Evolutionary conservation across 129 eudicot genomes (phyloP), one percentile per base, ranked within the genome.

Genomic region (Tagetes erecta): DNA sequence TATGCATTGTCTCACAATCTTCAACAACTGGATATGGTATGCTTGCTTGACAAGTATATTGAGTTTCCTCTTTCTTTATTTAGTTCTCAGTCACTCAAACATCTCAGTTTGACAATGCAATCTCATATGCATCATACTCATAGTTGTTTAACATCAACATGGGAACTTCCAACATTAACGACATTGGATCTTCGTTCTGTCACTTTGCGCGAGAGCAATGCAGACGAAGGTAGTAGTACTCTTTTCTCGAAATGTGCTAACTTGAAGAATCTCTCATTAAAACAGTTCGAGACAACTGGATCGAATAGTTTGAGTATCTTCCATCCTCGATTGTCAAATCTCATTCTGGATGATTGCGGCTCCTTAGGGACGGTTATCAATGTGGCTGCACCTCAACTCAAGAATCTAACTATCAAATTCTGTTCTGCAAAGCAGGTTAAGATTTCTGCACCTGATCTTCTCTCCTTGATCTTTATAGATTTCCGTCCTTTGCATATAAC

Each of bases 161-260:
- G 67, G 73, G 72, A 75, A 13, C 51, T 38, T 27, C 67, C 73
- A 40, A 52, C 55, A 0, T 52, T 75, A 40, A 66, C 80, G 51
- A 64, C 73, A 67, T 44, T 71, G 51, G n/a, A 39, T 46, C 46
- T 76, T 33, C 5, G 34, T 2, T 33, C 14, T 35, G 37, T 68
- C 34, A 52, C 8, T 27, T 36, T 68, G 35, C 56, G 20, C 42
- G 30, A 12, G 40, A 33, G 36, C 10, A 30, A 62, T 6, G 9
- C 8, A 3, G 72, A 10, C 41, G 30, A 14, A 10, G 13, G 37
- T 36, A 33, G 12, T 70, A 56, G 51, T 49, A 11, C 27, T 20
- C 27, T 78, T 64, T 47, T 78, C 49, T 78, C 81, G 52, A 69
- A 60, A 63, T 70, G 71, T 30, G 20, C 7, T 8, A 70, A 58